A percentile compares a stretch with the other conserved stretches of the same genome.
phyloP scores from a whole-genome alignment of 1,139 yeast genomes.

The Taiozyma sp. region DNA sequence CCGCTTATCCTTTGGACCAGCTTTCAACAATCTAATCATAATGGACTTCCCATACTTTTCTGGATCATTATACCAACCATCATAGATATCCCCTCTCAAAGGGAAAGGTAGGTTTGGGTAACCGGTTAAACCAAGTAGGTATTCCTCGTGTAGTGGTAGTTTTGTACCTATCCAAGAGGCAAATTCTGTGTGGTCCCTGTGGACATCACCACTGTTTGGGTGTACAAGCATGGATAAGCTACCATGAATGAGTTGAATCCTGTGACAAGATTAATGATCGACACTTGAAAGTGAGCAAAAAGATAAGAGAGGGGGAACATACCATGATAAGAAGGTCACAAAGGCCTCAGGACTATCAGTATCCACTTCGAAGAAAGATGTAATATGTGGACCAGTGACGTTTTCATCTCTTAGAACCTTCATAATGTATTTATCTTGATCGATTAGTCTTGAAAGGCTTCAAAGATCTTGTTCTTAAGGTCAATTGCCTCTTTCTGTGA shows the following conservation, averaged over 20 bases:
- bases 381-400: conserved; percentile 10
- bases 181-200: conserved; percentile 43
- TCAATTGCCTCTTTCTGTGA: conserved; percentile 10
- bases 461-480: conserved; percentile 11
- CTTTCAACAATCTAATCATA: conserved; percentile 10
- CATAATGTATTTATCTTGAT: conserved; percentile 7
- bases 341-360: conserved; percentile 7
- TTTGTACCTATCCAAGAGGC: conserved; percentile 51
- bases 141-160: conserved; percentile 19
- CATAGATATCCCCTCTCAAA: conserved; percentile 4
- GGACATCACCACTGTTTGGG: conserved; percentile 38
- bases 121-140: conserved; percentile 6
- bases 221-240: conserved; percentile 47
- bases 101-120: conserved; percentile 12
- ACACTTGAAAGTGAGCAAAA: too few relatives aligned
- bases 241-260: conserved; percentile 44
- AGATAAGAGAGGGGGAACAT: background rate
- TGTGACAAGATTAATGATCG: background rate
- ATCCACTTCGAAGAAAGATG: conserved; percentile 14
- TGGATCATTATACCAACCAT: conserved; percentile 10
- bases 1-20: conserved; percentile 3
- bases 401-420: conserved; percentile 9
- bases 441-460: conserved; percentile 5
- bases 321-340: conserved; percentile 19
- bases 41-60: conserved; percentile 4